Conservation (phyloP, 495 filamentous ascomycete genomes). For the Terfezia boudieri region DNA sequence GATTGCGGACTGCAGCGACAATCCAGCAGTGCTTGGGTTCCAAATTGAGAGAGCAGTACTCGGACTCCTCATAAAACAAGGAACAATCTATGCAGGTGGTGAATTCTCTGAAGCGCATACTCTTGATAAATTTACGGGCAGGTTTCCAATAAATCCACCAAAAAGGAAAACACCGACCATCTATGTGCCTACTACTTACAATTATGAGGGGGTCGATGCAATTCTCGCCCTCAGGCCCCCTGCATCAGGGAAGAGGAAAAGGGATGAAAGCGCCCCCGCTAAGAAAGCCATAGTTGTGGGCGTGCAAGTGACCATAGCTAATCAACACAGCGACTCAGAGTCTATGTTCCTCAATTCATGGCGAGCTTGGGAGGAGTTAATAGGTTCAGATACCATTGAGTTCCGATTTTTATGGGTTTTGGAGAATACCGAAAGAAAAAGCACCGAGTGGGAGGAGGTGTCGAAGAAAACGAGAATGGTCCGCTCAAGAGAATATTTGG, state of each 20-base stretch:
- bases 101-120: not conserved
- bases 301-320: not conserved
- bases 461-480: not conserved
- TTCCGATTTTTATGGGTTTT: not conserved
- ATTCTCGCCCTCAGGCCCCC: not conserved
- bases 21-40: not conserved
- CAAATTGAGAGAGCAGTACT: not conserved
- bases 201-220: not conserved
- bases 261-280: too few species aligned
- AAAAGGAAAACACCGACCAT: not conserved
- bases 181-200: not conserved
- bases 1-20: not conserved
- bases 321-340: not conserved
- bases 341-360: not conserved
- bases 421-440: not conserved
- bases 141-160: not conserved
- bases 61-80: not conserved
- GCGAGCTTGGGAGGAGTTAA: not conserved
- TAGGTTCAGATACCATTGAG: not conserved
- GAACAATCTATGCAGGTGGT: not conserved
- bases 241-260: not conserved
- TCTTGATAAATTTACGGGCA: not conserved
- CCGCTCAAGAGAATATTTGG: not conserved
- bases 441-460: not conserved
- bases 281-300: not conserved